phyloP scores from a whole-genome alignment of 2,329 filamentous ascomycete genomes.

The Alternaria arborescens region DNA sequence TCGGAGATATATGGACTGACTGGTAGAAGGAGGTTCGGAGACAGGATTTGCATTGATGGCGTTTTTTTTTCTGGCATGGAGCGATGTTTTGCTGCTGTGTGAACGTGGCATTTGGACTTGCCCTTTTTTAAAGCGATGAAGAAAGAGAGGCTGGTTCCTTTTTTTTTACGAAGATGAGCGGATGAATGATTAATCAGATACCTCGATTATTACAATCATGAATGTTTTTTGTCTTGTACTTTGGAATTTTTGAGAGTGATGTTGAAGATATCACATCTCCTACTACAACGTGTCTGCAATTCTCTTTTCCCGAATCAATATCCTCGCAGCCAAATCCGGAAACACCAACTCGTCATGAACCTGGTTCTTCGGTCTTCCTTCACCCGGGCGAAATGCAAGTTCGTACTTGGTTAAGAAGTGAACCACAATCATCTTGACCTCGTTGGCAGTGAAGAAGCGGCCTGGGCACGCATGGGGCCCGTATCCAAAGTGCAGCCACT shows the following conservation, averaged over 20 bases:
- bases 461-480: neutral
- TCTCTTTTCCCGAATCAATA: neutral
- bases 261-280: too few relatives aligned
- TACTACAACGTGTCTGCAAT: too few relatives aligned
- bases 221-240: neutral
- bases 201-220: neutral
- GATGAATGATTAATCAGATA: neutral
- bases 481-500: neutral
- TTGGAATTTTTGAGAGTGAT: neutral
- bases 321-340: neutral
- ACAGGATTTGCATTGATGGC: neutral
- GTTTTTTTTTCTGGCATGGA: neutral
- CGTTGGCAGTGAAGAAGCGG: neutral
- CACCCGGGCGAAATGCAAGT: neutral
- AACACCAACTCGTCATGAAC: neutral
- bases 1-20: neutral
- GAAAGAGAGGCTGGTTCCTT: constrained; percentile 2
- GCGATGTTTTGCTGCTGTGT: neutral
- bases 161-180: neutral
- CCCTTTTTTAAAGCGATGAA: neutral
- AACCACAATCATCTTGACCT: neutral
- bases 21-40: neutral
- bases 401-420: neutral
- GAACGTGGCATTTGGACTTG: neutral
- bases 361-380: neutral